Conservation (phyloP, 345 rosid species). For the Eucalyptus erythrocorys region DNA sequence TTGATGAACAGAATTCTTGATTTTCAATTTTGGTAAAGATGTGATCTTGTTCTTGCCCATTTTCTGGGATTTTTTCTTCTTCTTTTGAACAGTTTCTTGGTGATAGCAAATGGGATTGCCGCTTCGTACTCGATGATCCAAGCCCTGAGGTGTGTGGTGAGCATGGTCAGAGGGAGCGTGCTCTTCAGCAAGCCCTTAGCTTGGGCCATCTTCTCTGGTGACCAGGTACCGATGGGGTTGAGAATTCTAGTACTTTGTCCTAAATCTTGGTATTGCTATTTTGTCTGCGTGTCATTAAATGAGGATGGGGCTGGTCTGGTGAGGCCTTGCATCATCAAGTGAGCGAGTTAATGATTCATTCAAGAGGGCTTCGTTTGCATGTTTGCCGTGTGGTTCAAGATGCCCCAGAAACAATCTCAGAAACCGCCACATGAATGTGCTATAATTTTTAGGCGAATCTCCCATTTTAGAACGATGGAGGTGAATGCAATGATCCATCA, state of each 20-base stretch:
- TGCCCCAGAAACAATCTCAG: not conserved
- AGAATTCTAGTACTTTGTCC: not conserved
- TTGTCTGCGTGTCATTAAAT: not conserved
- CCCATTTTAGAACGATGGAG: not conserved
- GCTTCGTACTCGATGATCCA: constrained; percentile 71
- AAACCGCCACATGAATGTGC: not conserved
- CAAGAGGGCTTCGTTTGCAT: not conserved
- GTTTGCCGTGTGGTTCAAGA: not conserved
- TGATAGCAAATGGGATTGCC: constrained; percentile 59
- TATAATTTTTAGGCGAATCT: not conserved
- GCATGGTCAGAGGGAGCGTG: constrained; percentile 47
- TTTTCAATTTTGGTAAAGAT: not conserved
- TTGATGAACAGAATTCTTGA: not conserved
- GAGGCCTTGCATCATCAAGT: not conserved
- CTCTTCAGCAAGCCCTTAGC: constrained; percentile 69
- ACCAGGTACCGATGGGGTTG: constrained; percentile 38
- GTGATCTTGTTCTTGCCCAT: not conserved
- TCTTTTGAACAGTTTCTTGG: constrained; percentile 53
- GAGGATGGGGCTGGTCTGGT: not conserved
- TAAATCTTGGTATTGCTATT: not conserved
- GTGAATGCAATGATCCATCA: not conserved
- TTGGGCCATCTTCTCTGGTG: constrained; percentile 81
- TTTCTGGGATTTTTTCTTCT: not conserved
- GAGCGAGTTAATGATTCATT: not conserved
- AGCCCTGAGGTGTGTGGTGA: constrained; percentile 59